phyloP scores from a whole-genome alignment of 306 rosid genomes.

The Crataegus laevigata region DNA sequence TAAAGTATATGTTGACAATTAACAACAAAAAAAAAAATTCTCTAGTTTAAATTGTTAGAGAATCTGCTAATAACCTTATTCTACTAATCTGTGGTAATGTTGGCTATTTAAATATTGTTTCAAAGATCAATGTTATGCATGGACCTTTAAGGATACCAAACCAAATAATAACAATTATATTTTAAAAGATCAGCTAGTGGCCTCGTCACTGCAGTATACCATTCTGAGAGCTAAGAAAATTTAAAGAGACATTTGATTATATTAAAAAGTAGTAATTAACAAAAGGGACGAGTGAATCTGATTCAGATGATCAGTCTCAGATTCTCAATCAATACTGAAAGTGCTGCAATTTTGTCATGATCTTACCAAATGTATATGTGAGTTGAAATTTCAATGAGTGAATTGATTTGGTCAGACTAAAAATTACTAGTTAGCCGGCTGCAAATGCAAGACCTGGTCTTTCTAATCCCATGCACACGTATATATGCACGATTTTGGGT shows the following conservation, averaged over 20 bases:
- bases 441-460: neutral
- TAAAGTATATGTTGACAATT: too few species aligned
- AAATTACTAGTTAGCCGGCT: neutral
- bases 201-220: accelerated
- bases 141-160: neutral
- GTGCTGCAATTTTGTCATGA: neutral
- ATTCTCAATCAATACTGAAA: neutral
- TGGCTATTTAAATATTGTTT: neutral
- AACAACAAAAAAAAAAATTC: neutral
- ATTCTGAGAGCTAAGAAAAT: accelerated
- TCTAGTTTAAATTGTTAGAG: neutral
- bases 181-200: too few species aligned
- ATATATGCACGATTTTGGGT: constrained; percentile 15
- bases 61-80: too few species aligned
- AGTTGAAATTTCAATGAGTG: neutral
- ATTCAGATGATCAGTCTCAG: neutral
- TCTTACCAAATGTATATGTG: neutral
- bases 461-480: neutral
- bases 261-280: neutral
- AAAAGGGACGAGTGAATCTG: neutral
- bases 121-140: neutral
- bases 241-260: too few species aligned
- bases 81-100: neutral
- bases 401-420: neutral
- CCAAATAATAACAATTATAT: neutral